A percentile compares a stretch with the other conserved stretches of the same genome.
Conservation (phyloP, 1,284 basidiomycete genomes). For the Boletus mariae region DNA sequence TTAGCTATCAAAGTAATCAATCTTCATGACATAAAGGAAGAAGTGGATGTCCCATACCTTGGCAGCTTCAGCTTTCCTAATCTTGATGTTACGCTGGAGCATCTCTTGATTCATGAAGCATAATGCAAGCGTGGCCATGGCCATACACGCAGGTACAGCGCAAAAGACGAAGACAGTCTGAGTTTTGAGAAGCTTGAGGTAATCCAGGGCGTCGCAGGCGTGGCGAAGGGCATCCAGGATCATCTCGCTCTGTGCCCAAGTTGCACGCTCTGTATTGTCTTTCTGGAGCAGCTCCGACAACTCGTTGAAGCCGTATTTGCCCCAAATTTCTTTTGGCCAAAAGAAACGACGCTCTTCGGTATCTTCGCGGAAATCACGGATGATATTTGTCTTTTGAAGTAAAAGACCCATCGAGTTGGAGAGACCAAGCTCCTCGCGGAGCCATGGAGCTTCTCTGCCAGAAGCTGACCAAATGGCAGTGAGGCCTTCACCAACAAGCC, state of each 20-base stretch:
- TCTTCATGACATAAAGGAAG: background rate
- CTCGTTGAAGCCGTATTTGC: constrained; percentile 67
- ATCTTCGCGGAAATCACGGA: constrained; percentile 94
- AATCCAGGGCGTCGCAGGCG: constrained; percentile 84
- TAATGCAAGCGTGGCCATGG: constrained; percentile 87
- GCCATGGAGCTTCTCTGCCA: constrained; percentile 76
- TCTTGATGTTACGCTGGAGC: constrained; percentile 91
- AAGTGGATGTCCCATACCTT: constrained; percentile 44
- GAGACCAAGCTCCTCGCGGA: constrained; percentile 82
- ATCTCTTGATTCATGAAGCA: constrained; percentile 95
- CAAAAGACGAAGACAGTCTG: constrained; percentile 97
- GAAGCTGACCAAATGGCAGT: constrained; percentile 89
- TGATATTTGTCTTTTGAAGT: constrained; percentile 98
- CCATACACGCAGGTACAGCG: constrained; percentile 95
- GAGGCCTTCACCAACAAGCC: constrained; percentile 95
- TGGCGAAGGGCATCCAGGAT: constrained; percentile 87
- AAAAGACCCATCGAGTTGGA: constrained; percentile 96
- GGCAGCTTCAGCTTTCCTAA: constrained; percentile 89
- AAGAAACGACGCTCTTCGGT: constrained; percentile 83
- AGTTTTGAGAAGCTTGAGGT: constrained; percentile 83
- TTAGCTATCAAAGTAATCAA: constrained; percentile 53
- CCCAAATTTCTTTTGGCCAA: constrained; percentile 96
- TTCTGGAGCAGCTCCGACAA: constrained; percentile 59
- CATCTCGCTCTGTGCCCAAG: constrained; percentile 86
- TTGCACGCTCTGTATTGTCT: constrained; percentile 58